Conservation (phyloP, 805 yeast species). For the Torulaspora franciscae region DNA sequence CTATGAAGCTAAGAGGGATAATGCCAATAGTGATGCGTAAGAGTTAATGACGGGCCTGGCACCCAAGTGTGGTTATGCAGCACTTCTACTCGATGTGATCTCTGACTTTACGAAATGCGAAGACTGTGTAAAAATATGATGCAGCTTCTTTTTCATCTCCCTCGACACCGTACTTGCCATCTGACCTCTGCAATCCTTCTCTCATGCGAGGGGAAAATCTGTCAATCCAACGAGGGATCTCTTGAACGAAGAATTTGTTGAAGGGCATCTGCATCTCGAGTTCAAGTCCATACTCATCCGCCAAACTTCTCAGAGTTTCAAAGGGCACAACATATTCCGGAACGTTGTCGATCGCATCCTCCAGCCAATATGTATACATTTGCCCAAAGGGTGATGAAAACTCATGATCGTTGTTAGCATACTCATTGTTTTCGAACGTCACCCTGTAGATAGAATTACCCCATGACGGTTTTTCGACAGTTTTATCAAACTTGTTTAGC, state of each 20-base stretch:
- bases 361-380: constrained; percentile 70
- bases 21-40: constrained; percentile 8
- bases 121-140: constrained; percentile 76
- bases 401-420: constrained; percentile 59
- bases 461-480: constrained; percentile 56
- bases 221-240: constrained; percentile 61
- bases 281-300: constrained; percentile 76
- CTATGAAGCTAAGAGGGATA: constrained; percentile 38
- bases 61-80: not conserved
- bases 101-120: constrained; percentile 67
- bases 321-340: constrained; percentile 97
- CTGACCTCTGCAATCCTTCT: constrained; percentile 66
- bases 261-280: constrained; percentile 71
- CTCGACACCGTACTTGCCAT: constrained; percentile 80
- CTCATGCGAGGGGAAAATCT: constrained; percentile 55
- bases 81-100: constrained; percentile 17
- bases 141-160: constrained; percentile 89
- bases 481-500: constrained; percentile 45
- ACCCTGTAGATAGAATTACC: constrained; percentile 84
- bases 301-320: constrained; percentile 75
- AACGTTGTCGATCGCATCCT: constrained; percentile 93
- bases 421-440: constrained; percentile 67
- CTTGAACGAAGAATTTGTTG: constrained; percentile 73
- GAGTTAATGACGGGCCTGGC: not conserved
- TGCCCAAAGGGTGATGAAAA: constrained; percentile 79